phyloP scores from a whole-genome alignment of 2,329 filamentous ascomycete genomes.

The Alternaria angustiovoidea region DNA sequence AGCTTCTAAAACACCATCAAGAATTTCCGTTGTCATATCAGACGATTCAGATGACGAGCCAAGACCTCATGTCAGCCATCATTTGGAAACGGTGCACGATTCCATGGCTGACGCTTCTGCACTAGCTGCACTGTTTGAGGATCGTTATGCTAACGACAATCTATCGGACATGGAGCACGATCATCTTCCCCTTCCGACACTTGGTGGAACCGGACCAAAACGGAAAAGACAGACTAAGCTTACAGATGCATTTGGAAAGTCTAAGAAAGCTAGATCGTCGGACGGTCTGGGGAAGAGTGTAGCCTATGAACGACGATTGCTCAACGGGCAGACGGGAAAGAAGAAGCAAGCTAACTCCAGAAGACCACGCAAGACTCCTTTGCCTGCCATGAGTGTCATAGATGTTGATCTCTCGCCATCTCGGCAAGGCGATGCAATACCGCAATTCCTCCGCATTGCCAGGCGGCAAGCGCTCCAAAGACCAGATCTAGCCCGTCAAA shows the following conservation, averaged over 20 bases:
- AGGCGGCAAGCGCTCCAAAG: slow-evolving; percentile 60
- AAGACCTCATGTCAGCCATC: slow-evolving; percentile 8
- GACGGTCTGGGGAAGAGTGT: not conserved
- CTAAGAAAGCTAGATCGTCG: slow-evolving; percentile 26
- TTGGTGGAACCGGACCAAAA: slow-evolving; percentile 30
- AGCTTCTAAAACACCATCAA: slow-evolving; percentile 16
- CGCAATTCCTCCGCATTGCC: slow-evolving; percentile 65
- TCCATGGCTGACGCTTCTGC: slow-evolving; percentile 27
- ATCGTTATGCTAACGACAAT: slow-evolving; percentile 37
- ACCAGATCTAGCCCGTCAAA: slow-evolving; percentile 60
- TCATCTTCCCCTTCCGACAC: slow-evolving; percentile 49
- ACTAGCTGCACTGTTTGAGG: slow-evolving; percentile 35
- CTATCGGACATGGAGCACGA: slow-evolving; percentile 57
- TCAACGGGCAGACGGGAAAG: not conserved
- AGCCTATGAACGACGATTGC: not conserved
- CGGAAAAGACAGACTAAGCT: slow-evolving; percentile 51
- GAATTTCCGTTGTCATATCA: slow-evolving; percentile 40
- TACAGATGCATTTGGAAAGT: slow-evolving; percentile 42
- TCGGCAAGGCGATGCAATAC: slow-evolving; percentile 45
- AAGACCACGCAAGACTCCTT: slow-evolving; percentile 21
- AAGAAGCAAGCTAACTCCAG: slow-evolving; percentile 21
- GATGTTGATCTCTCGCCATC: slow-evolving; percentile 55
- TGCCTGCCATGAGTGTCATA: slow-evolving; percentile 58
- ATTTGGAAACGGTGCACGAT: slow-evolving; percentile 26
- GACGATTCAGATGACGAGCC: slow-evolving; percentile 46